Evolutionary conservation across 2,329 filamentous ascomycete species (phyloP).

Genomic region (Hyphodiscus sp.): DNA sequence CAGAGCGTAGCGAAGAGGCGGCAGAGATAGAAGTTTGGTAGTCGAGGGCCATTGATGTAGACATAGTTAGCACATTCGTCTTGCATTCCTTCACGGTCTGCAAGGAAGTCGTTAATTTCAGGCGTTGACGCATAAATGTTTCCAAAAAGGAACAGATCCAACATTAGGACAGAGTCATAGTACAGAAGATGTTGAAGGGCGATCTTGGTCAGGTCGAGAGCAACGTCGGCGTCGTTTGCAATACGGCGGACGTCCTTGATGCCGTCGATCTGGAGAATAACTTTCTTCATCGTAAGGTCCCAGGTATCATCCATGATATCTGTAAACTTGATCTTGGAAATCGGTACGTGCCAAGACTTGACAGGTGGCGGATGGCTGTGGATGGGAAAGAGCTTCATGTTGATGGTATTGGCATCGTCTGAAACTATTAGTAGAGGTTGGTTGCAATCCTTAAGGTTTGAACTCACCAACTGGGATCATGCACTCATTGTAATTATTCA

Average conservation of each 20-base stretch:
- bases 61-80: constrained; percentile 87
- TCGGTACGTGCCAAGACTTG: constrained; percentile 83
- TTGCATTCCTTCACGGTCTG: constrained; percentile 66
- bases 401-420: constrained; percentile 92
- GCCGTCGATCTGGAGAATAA: constrained; percentile 83
- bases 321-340: constrained; percentile 60
- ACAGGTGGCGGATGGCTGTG: constrained; percentile 71
- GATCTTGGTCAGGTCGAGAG: constrained; percentile 77
- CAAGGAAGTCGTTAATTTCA: constrained; percentile 72
- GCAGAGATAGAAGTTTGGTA: constrained; percentile 61
- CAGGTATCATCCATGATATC: constrained; percentile 61
- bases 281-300: constrained; percentile 71
- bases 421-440: constrained; percentile 5
- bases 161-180: constrained; percentile 82
- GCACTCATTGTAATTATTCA: constrained; percentile 97
- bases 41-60: constrained; percentile 25
- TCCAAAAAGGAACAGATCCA: constrained; percentile 93
- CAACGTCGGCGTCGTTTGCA: constrained; percentile 76
- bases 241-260: constrained; percentile 86
- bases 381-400: constrained; percentile 90
- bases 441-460: neutral
- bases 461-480: constrained; percentile 88
- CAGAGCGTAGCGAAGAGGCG: constrained; percentile 81
- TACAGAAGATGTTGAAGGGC: constrained; percentile 86
- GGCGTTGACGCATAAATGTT: constrained; percentile 82